Evolutionary conservation across 768 basidiomycete species (phyloP).

Genomic region (Dentipellis sp.): DNA sequence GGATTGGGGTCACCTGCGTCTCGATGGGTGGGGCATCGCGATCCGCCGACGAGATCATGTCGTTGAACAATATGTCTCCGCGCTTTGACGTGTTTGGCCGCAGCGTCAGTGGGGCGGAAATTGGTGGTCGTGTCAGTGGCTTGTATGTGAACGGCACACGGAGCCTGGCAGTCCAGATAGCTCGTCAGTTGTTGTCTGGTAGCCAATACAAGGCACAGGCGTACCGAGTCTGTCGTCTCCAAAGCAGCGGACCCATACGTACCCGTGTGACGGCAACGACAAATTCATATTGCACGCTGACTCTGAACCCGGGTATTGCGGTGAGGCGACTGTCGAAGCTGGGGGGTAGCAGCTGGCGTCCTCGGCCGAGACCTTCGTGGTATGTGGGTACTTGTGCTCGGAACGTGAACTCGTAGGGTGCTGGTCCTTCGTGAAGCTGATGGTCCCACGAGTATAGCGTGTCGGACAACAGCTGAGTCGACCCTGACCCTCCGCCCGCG

Average conservation of each 20-base stretch:
- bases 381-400: background rate
- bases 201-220: background rate
- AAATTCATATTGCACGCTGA: constrained; percentile 5
- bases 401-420: constrained; percentile 6
- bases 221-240: constrained; percentile 3
- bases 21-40: constrained; percentile 2
- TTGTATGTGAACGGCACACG: constrained; percentile 7
- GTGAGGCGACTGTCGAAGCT: constrained; percentile 8
- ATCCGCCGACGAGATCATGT: background rate
- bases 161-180: background rate
- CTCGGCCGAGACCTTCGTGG: background rate
- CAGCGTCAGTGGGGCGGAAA: constrained; percentile 3
- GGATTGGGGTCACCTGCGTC: constrained; percentile 2
- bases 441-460: constrained; percentile 4
- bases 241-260: background rate
- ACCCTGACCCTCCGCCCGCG: constrained; percentile 4
- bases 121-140: constrained; percentile 7
- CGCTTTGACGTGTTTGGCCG: background rate
- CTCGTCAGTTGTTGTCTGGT: background rate
- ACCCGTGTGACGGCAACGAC: constrained; percentile 2
- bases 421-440: background rate
- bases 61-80: constrained; percentile 3
- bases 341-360: constrained; percentile 4
- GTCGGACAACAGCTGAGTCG: background rate
- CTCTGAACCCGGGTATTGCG: constrained; percentile 9